Percentiles rank a stretch among this genome's conserved stretches.
Conservation (phyloP, 2,329 filamentous ascomycete genomes). For the Aspergillus oerlinghausenensis region DNA sequence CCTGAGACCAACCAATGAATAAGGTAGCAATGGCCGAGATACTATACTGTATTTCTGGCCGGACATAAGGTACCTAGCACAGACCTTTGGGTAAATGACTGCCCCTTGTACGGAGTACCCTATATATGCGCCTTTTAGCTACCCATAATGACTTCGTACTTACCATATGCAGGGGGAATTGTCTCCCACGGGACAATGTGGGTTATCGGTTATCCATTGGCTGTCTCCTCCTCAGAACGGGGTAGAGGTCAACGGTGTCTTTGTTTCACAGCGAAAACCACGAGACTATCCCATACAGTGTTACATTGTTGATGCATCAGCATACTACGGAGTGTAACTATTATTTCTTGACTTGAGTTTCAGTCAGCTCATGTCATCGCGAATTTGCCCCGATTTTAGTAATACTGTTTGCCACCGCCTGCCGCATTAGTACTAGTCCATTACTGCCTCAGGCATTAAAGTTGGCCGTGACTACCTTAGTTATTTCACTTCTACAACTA, state of each 20-base stretch:
- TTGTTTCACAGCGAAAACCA: no score
- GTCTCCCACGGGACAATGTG: neutral
- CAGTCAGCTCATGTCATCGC: neutral
- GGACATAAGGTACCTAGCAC: neutral
- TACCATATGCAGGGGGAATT: no score
- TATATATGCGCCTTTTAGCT: no score
- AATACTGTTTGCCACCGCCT: slow-evolving; percentile 11
- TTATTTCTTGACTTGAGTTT: no score
- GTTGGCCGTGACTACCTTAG: neutral
- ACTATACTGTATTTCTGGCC: neutral
- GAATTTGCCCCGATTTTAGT: neutral
- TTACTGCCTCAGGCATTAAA: neutral
- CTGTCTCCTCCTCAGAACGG: no score
- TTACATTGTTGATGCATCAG: no score
- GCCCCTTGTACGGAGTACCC: no score
- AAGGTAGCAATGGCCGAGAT: neutral
- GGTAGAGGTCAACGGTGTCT: no score
- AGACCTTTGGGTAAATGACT: neutral
- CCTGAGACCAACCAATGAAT: neutral
- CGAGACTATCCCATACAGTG: no score
- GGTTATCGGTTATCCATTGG: neutral
- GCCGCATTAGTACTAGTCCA: slow-evolving; percentile 1
- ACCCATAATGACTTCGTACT: neutral
- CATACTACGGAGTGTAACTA: no score
- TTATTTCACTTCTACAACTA: neutral